A percentile compares a stretch with the other conserved stretches of the same genome.
Evolutionary conservation across 257 asterid species (phyloP).

Genomic region (Schizonepeta tenuifolia): DNA sequence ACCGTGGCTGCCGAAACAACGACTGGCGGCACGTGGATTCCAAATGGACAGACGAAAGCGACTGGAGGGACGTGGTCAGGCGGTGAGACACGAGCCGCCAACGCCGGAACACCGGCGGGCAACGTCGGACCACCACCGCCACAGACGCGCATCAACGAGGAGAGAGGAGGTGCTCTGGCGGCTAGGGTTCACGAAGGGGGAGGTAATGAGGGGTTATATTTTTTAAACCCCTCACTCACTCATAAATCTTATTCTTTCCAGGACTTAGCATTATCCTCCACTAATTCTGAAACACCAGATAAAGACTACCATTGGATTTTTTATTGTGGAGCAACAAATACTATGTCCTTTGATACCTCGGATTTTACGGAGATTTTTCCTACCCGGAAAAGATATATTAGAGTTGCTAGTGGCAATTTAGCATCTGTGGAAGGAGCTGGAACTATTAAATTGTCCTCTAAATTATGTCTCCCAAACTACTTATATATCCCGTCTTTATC

Average conservation of each 20-base stretch:
- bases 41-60: background rate
- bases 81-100: background rate
- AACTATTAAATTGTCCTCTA: no score
- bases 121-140: background rate
- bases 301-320: background rate
- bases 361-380: background rate
- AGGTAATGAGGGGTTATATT: conserved; percentile 5
- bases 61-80: background rate
- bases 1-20: background rate
- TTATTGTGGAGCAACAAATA: background rate
- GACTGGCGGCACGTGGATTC: no score
- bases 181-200: background rate
- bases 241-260: no score
- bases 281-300: background rate
- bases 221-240: background rate
- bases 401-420: no score
- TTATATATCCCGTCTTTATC: no score
- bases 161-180: background rate
- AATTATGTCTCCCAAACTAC: no score
- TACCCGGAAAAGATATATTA: no score
- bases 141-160: background rate
- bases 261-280: conserved; percentile 1
- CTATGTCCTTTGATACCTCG: conserved; percentile 1
- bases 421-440: no score
- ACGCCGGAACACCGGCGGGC: no score